Base-by-base conservation (phyloP, 1,284 basidiomycete species). In the Paramarasmius palmivorus region DNA sequence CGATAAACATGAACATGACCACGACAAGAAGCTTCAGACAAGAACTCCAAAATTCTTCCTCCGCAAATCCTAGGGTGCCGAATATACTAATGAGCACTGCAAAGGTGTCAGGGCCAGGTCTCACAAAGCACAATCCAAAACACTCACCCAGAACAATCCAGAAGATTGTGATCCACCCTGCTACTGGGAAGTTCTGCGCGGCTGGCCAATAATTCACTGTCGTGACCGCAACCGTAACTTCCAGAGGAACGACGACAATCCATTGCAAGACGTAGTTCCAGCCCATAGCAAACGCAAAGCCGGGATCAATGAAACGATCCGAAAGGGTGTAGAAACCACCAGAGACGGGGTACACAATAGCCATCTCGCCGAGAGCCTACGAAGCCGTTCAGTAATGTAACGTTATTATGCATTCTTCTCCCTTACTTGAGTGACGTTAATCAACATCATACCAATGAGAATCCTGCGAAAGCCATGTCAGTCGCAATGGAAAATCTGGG, bases 21-120 rank as follows among this genome's bases (percentile, higher is more conserved):
- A 82, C 76, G 1, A 79, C 73, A 36, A 80, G 53, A 45, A 84
- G 71, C 67, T 84, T 84, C 56, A 84, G 70, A 52, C 72, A 76
- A 6, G 78, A 77, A 17, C 81, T 78, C 72, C 77, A 79, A 61
- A 79, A 82, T 59, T 83, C 81, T 60, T 77, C 73, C 58, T 79
- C 82, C 3, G 80, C 81, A 53, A 72, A 81, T 12, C 73, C 73
- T 10, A 76, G 68, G n/a, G 74, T 75, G 52, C 73, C 74, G 52
- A 76, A 73, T 19, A 75, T 32, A 45, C 66, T 64, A 36, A 70
- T 50, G 23, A 76, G 67, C 6, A 65, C 73, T 75, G 44, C 3
- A 26, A 8, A 59, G 38, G n/a, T 10, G 14, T 10, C 6, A 22
- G 29, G 9, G 25, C 38, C 6, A 2, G 3, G 22, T 23, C 20